phyloP scores from a whole-genome alignment of 352 stramenopile genomes.

The Phytophthora chlamydospora region DNA sequence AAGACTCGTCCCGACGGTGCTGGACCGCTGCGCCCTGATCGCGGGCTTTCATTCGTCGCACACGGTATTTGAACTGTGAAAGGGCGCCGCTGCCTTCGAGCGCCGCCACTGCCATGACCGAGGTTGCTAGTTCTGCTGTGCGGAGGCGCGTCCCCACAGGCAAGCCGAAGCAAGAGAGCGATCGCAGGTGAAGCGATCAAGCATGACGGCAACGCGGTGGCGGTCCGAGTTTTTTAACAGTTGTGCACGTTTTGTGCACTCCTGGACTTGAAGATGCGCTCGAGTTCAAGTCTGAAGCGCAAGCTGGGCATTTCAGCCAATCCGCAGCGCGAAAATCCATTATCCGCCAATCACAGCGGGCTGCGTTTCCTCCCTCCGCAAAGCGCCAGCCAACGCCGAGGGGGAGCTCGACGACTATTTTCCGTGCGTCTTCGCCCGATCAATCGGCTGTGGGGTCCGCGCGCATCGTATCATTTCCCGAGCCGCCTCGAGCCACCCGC shows the following conservation, averaged over 20 bases:
- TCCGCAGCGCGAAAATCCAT: background rate
- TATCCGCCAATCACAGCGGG: conserved; percentile 19
- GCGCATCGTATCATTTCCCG: conserved; percentile 34
- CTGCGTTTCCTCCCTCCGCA: conserved; percentile 18
- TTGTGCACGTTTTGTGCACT: conserved; percentile 17
- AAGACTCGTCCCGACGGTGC: too few relatives aligned
- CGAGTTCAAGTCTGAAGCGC: conserved; percentile 19
- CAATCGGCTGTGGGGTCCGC: conserved; percentile 21
- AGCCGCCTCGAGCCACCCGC: conserved; percentile 30
- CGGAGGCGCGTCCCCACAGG: too few relatives aligned
- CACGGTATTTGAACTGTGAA: too few relatives aligned
- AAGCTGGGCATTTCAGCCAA: conserved; percentile 24
- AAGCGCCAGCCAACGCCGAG: conserved; percentile 1
- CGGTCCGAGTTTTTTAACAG: conserved; percentile 29
- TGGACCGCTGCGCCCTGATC: too few relatives aligned
- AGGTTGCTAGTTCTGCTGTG: too few relatives aligned
- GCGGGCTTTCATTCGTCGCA: too few relatives aligned
- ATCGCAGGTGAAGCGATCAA: too few relatives aligned
- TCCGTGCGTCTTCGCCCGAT: background rate
- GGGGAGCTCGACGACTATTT: conserved; percentile 10
- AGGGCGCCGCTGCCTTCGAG: too few relatives aligned
- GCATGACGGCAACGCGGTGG: too few relatives aligned
- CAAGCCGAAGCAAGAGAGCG: too few relatives aligned
- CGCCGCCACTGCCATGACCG: too few relatives aligned
- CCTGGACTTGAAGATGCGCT: conserved; percentile 15